phyloP scores from a whole-genome alignment of 768 basidiomycete genomes.

The Termitomyces sp. region DNA sequence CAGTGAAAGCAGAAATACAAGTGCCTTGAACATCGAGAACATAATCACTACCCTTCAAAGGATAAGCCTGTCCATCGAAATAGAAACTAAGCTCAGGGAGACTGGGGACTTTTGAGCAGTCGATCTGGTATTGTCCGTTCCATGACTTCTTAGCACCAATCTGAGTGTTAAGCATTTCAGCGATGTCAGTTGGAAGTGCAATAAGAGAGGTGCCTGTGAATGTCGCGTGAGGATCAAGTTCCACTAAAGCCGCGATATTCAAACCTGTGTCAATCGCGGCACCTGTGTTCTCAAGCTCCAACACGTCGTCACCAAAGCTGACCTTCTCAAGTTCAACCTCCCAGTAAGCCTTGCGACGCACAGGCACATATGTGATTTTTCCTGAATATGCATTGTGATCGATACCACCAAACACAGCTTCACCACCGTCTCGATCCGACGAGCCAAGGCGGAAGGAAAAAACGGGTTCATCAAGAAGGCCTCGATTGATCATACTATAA shows the following conservation, averaged over 20 bases:
- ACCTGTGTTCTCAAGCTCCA: conserved; percentile 92
- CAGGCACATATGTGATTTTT: conserved; percentile 78
- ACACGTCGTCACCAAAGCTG: conserved; percentile 76
- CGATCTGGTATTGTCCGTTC: conserved; percentile 94
- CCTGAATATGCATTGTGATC: conserved; percentile 76
- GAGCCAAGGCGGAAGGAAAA: conserved; percentile 93
- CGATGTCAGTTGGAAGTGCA: conserved; percentile 88
- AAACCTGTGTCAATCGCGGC: conserved; percentile 87
- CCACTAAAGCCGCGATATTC: background rate
- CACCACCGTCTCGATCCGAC: conserved; percentile 85
- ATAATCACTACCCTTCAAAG: conserved; percentile 82
- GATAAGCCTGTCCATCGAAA: conserved; percentile 77
- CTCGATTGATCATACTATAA: conserved; percentile 85
- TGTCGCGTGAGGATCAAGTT: conserved; percentile 23
- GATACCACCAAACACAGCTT: conserved; percentile 88
- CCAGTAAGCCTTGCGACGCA: conserved; percentile 97
- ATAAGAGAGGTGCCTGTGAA: conserved; percentile 93
- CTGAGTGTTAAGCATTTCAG: conserved; percentile 94
- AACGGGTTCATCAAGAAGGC: conserved; percentile 76
- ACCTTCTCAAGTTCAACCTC: conserved; percentile 93
- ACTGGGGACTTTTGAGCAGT: conserved; percentile 77
- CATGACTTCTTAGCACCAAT: conserved; percentile 93
- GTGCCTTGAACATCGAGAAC: conserved; percentile 86
- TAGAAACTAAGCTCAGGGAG: conserved; percentile 83
- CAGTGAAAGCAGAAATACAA: conserved; percentile 92